Evolutionary conservation across 2,329 filamentous ascomycete genomes (phyloP).

Genomic region (Ophiostoma angusticollis): DNA sequence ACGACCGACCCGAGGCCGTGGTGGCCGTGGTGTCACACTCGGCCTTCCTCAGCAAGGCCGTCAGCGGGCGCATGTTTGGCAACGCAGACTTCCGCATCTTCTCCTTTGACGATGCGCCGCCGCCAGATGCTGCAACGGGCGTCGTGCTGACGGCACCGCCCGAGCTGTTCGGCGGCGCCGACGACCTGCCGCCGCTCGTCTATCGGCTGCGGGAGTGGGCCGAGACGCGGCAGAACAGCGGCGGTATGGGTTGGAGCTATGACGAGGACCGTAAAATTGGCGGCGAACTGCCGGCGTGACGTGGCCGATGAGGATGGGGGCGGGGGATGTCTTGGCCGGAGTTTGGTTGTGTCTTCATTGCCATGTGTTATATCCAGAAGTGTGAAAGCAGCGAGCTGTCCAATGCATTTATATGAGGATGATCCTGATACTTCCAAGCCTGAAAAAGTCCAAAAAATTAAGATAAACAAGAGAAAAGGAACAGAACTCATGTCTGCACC

Average conservation of each 20-base stretch:
- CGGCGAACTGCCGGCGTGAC: constrained; percentile 16
- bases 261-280: constrained; percentile 22
- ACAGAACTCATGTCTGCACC: constrained; percentile 17
- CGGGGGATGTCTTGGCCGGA: too few species aligned
- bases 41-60: constrained; percentile 45
- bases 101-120: constrained; percentile 31
- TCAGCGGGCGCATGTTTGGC: constrained; percentile 42
- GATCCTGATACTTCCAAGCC: too few species aligned
- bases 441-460: background rate
- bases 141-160: background rate
- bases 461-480: background rate
- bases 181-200: constrained; percentile 11
- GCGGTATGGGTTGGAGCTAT: constrained; percentile 38
- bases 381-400: too few species aligned
- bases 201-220: constrained; percentile 33
- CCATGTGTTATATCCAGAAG: too few species aligned
- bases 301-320: background rate
- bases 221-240: constrained; percentile 31
- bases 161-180: too few species aligned
- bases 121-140: background rate
- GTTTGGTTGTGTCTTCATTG: too few species aligned
- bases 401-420: background rate
- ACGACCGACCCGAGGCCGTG: constrained; percentile 43
- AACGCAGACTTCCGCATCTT: constrained; percentile 56
- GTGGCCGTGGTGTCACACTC: constrained; percentile 55